Conservation (phyloP, 345 rosid species). For the Erucastrum elatum region DNA sequence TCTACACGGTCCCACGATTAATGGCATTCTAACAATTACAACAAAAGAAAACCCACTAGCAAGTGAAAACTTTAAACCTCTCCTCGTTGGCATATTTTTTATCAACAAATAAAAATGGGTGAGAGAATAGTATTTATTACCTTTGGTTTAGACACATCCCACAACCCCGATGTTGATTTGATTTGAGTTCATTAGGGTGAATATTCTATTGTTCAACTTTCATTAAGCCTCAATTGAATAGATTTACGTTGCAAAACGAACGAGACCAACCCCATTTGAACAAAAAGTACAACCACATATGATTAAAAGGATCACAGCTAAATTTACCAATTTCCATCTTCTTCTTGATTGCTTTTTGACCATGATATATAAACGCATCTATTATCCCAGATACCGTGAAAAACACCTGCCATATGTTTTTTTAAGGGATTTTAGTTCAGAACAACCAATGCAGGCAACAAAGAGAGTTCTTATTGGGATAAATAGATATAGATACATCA, state of each 20-base stretch:
- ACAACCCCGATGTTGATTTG: neutral
- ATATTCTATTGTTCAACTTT: neutral
- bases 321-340: conserved; percentile 93
- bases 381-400: conserved; percentile 89
- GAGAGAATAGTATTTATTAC: too few relatives aligned
- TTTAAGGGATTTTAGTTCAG: neutral
- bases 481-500: conserved; percentile 21
- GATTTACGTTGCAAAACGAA: neutral
- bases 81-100: neutral
- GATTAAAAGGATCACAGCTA: conserved; percentile 49
- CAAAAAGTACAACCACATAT: neutral
- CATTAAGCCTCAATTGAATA: neutral
- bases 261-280: neutral
- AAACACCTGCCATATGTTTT: conserved; percentile 57
- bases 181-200: neutral
- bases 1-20: too few relatives aligned
- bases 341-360: conserved; percentile 94
- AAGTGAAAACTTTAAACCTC: neutral
- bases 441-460: conserved; percentile 4
- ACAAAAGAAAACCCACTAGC: neutral
- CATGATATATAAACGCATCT: conserved; percentile 85
- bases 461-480: neutral
- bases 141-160: too few relatives aligned
- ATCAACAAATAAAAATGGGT: neutral
- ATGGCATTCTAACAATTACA: neutral